Percentiles rank a stretch among this genome's conserved stretches.
Evolutionary conservation across 177 flowering plant genomes (phyloP).

Genomic region (Tripterygium wilfordii): DNA sequence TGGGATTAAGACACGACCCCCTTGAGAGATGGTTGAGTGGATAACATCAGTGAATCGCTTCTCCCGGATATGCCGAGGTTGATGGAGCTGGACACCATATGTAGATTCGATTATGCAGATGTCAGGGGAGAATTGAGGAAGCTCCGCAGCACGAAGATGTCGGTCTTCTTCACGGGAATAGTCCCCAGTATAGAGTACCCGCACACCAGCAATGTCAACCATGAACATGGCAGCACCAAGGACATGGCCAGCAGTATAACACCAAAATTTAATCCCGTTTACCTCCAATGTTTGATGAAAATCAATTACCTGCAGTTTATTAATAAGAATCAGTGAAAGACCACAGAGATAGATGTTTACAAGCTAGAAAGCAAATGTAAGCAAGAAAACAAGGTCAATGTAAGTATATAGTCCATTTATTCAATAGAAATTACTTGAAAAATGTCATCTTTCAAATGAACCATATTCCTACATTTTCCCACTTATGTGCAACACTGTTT

Average conservation of each 20-base stretch:
- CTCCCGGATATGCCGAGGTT: conserved; percentile 74
- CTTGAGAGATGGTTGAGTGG: conserved; percentile 75
- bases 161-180: conserved; percentile 97
- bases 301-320: conserved; percentile 72
- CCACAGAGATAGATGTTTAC: no score
- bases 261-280: conserved; percentile 95
- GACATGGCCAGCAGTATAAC: conserved; percentile 98
- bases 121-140: conserved; percentile 91
- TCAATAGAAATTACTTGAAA: no score
- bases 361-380: no score
- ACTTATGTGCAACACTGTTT: no score
- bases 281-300: conserved; percentile 97
- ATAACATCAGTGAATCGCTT: conserved; percentile 95
- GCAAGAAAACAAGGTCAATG: no score
- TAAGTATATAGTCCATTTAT: no score
- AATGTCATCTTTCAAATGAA: no score
- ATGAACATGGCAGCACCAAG: conserved; percentile 99
- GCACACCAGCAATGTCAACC: conserved; percentile 99
- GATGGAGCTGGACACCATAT: conserved; percentile 93
- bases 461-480: no score
- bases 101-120: conserved; percentile 95
- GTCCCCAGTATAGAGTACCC: conserved; percentile 95
- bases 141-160: conserved; percentile 98
- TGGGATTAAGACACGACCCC: conserved; percentile 95
- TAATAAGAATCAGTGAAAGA: neutral